Evolutionary conservation across 352 stramenopile genomes (phyloP).

Genomic region (Thraustotheca clavata): DNA sequence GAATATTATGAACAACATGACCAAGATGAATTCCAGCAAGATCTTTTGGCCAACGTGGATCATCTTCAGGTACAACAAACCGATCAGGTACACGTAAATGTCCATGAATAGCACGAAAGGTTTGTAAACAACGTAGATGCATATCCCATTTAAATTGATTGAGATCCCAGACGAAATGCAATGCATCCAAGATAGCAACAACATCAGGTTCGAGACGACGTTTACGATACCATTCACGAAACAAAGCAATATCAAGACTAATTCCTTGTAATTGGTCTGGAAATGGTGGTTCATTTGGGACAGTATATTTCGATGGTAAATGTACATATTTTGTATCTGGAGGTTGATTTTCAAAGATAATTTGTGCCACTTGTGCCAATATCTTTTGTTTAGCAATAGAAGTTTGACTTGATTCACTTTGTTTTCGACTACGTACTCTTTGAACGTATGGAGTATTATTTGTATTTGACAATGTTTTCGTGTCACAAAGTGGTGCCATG

Average conservation of each 20-base stretch:
- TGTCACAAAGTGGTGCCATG: background rate
- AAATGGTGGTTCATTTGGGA: background rate
- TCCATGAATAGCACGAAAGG: constrained; percentile 72
- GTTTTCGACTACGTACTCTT: background rate
- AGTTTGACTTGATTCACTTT: background rate
- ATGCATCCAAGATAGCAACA: background rate
- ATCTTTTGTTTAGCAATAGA: background rate
- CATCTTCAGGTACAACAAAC: constrained; percentile 79
- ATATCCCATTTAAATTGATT: constrained; percentile 19
- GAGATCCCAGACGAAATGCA: constrained; percentile 19
- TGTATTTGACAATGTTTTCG: background rate
- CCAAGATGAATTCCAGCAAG: constrained; percentile 84
- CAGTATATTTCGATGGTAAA: background rate
- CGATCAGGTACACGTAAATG: constrained; percentile 83
- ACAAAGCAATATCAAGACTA: background rate
- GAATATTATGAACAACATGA: constrained; percentile 86
- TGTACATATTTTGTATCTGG: constrained; percentile 12
- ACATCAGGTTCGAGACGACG: background rate
- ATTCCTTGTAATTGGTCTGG: background rate
- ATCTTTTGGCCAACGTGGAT: constrained; percentile 58
- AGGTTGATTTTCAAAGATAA: background rate
- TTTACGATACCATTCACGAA: background rate
- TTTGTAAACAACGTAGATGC: constrained; percentile 45
- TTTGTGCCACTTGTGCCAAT: background rate
- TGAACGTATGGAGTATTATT: background rate